A percentile compares a stretch with the other conserved stretches of the same genome.
These are phyloP conservation scores for Coprinellus aureogranulatus DNA, from an alignment of 768 basidiomycete species.

Conservation along the genomic window DNA sequence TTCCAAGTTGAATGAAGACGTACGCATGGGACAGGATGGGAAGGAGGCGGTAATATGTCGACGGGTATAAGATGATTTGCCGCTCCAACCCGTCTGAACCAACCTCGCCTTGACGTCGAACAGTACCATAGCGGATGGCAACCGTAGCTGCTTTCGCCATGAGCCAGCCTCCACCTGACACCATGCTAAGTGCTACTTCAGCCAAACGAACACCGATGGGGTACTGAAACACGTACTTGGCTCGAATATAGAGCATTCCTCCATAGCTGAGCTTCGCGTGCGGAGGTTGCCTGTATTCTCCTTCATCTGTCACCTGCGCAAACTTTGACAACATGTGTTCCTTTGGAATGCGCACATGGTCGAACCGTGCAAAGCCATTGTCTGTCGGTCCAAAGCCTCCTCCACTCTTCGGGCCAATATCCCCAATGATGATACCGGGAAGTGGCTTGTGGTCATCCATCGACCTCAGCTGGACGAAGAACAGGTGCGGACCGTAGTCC, in stretches of 20 bases:
- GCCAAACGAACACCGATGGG: neutral
- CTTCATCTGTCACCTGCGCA: constrained; percentile 64
- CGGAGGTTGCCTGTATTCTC: constrained; percentile 61
- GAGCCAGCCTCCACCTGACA: constrained; percentile 56
- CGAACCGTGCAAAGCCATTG: constrained; percentile 67
- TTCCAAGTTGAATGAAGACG: constrained; percentile 64
- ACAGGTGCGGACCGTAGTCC: constrained; percentile 71
- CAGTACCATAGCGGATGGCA: constrained; percentile 68
- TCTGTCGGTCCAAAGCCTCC: constrained; percentile 51
- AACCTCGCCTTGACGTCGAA: constrained; percentile 63
- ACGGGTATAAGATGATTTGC: constrained; percentile 72
- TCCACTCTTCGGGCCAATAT: constrained; percentile 68
- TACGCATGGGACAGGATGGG: constrained; percentile 69
- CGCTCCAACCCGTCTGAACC: constrained; percentile 54
- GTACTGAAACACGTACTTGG: constrained; percentile 40
- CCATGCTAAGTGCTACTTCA: constrained; percentile 47
- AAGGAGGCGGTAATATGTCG: constrained; percentile 67
- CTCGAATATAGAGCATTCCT: constrained; percentile 74
- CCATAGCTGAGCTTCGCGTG: constrained; percentile 76
- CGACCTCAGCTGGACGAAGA: constrained; percentile 63
- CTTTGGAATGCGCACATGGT: constrained; percentile 64
- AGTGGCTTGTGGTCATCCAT: constrained; percentile 52
- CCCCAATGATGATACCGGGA: constrained; percentile 63
- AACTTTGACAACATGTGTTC: constrained; percentile 75
- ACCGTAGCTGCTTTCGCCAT: constrained; percentile 66